Evolutionary conservation across 2,329 filamentous ascomycete genomes (phyloP).

Genomic region (Lachnellula suecica): DNA sequence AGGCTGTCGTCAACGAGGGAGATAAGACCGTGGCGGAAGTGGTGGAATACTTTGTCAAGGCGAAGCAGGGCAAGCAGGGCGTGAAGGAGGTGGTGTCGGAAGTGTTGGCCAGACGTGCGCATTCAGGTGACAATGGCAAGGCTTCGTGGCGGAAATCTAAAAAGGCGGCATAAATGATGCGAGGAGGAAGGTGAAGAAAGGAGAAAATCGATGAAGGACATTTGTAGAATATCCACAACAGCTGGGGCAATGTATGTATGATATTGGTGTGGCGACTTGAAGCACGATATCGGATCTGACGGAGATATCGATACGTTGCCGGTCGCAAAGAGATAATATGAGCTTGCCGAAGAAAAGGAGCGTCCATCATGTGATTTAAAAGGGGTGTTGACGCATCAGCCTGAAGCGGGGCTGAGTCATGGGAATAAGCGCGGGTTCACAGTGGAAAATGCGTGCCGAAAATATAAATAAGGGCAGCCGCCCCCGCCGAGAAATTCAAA

Average conservation of each 20-base stretch:
- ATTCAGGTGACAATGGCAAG: slow-evolving; percentile 40
- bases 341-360: slow-evolving; percentile 8
- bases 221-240: no score
- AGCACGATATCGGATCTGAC: slow-evolving; percentile 9
- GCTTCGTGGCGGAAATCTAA: slow-evolving; percentile 24
- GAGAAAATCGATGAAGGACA: background rate
- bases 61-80: slow-evolving; percentile 64
- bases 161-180: background rate
- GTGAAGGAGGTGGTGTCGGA: slow-evolving; percentile 67
- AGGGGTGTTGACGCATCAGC: slow-evolving; percentile 9
- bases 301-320: slow-evolving; percentile 13
- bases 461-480: slow-evolving; percentile 26
- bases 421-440: slow-evolving; percentile 21
- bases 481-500: slow-evolving; percentile 18
- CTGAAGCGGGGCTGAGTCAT: slow-evolving; percentile 26
- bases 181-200: background rate
- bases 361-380: slow-evolving; percentile 26
- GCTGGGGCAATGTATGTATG: slow-evolving; percentile 18
- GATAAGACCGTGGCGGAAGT: slow-evolving; percentile 54
- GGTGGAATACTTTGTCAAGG: slow-evolving; percentile 59
- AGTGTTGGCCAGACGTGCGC: slow-evolving; percentile 64
- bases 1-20: slow-evolving; percentile 41
- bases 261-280: slow-evolving; percentile 13
- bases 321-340: slow-evolving; percentile 21
- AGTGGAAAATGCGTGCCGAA: slow-evolving; percentile 11